Percentiles rank a stretch among this genome's conserved stretches.
Conservation (phyloP, 1,284 basidiomycete species). For the Leccinum griseonigrum region DNA sequence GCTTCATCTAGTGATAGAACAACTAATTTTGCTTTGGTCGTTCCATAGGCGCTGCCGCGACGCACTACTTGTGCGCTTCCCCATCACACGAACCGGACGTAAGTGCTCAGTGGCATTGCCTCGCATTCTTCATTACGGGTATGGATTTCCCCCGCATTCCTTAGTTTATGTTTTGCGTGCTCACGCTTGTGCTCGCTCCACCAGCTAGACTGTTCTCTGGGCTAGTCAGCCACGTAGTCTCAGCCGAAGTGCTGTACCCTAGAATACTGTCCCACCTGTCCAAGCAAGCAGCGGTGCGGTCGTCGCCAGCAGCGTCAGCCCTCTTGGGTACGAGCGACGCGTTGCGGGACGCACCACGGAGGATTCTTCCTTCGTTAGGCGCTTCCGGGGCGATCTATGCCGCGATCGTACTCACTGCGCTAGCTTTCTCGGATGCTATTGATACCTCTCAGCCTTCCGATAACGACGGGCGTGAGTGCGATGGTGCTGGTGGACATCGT, state of each 20-base stretch:
- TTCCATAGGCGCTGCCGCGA: neutral
- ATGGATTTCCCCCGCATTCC: slow-evolving; percentile 1
- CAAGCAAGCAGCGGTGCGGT: slow-evolving; percentile 27
- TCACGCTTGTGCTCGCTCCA: neutral
- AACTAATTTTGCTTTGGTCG: slow-evolving; percentile 2
- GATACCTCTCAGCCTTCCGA: slow-evolving; percentile 76
- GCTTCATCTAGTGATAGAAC: neutral
- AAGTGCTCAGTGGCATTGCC: slow-evolving; percentile 68
- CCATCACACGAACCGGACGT: slow-evolving; percentile 43
- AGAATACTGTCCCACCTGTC: slow-evolving; percentile 42
- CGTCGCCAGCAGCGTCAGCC: slow-evolving; percentile 48
- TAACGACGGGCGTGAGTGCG: slow-evolving; percentile 73
- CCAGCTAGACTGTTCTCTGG: slow-evolving; percentile 69
- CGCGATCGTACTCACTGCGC: slow-evolving; percentile 70
- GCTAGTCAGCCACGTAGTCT: slow-evolving; percentile 67
- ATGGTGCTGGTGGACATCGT: slow-evolving; percentile 71
- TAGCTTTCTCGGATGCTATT: slow-evolving; percentile 84
- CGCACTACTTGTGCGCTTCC: neutral
- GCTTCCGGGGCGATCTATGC: slow-evolving; percentile 87
- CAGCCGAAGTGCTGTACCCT: slow-evolving; percentile 68
- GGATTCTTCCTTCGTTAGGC: slow-evolving; percentile 73
- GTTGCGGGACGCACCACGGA: slow-evolving; percentile 35
- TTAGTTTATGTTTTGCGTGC: neutral
- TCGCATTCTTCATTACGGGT: slow-evolving; percentile 76
- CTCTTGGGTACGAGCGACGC: slow-evolving; percentile 29